A percentile compares a stretch with the other conserved stretches of the same genome.
phyloP scores from a whole-genome alignment of 805 yeast genomes.

The Candida ponderosae region DNA sequence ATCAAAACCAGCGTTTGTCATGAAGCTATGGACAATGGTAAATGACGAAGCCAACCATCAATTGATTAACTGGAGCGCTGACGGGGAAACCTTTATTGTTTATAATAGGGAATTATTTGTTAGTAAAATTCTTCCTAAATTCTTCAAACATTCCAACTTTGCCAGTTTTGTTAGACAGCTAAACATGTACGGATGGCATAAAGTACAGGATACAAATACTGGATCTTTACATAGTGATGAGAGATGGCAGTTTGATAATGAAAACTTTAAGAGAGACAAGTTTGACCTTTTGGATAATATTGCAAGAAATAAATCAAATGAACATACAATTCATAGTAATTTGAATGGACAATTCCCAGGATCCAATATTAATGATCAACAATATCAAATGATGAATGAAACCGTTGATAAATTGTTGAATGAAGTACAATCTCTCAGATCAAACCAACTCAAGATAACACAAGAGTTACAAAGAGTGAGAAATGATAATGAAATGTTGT shows the following conservation, averaged over 20 bases:
- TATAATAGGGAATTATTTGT: slow-evolving; percentile 76
- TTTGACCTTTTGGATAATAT: slow-evolving; percentile 84
- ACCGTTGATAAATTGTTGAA: slow-evolving; percentile 32
- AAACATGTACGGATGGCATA: slow-evolving; percentile 99
- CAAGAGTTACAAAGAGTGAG: slow-evolving; percentile 80
- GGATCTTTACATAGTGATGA: slow-evolving; percentile 74
- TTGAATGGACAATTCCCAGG: not conserved
- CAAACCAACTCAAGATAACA: slow-evolving; percentile 71
- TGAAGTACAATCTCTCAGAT: slow-evolving; percentile 70
- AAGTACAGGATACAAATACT: slow-evolving; percentile 83
- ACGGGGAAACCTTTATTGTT: slow-evolving; percentile 82
- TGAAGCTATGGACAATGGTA: slow-evolving; percentile 93
- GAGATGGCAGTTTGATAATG: slow-evolving; percentile 82
- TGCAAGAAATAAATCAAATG: slow-evolving; percentile 56
- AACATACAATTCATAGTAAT: slow-evolving; percentile 1
- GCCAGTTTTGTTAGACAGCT: slow-evolving; percentile 94
- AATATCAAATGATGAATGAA: slow-evolving; percentile 17
- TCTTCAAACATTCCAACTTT: slow-evolving; percentile 92
- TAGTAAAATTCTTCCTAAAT: slow-evolving; percentile 77
- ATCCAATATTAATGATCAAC: no score
- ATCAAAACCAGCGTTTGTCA: slow-evolving; percentile 81
- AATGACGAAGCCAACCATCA: slow-evolving; percentile 67
- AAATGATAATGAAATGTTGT: slow-evolving; percentile 80
- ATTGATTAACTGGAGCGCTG: slow-evolving; percentile 76
- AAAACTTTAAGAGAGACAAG: slow-evolving; percentile 64